Evolutionary conservation across 2,329 filamentous ascomycete species (phyloP), one percentile per base, ranked within the genome.

Genomic region (Dothistroma septosporum): DNA sequence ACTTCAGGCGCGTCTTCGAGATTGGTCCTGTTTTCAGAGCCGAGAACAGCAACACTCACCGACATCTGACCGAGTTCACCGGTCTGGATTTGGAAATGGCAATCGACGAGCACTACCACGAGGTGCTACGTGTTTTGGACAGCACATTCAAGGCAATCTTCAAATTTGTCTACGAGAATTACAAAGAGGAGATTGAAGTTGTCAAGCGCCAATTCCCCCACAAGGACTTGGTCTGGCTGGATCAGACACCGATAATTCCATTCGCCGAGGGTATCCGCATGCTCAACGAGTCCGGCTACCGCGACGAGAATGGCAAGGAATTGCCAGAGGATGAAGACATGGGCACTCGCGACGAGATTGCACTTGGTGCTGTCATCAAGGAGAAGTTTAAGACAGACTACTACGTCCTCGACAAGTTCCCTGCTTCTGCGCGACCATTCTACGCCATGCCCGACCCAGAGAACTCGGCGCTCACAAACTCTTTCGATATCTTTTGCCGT

Each of bases 331-430:
- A 89, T 32, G 91, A 96, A 72, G 92, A 97, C 73, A 79, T 97
- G 24, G 86, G 87, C 50, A 97, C 92, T 0, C 83, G 89, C 21
- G 91, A 94, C 61, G 92, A 97, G 77, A 92, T 95, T 24, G 87
- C 90, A 14, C 83, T 97, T 0, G 92, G 93, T 10, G 82, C 90
- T 70, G 79, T 97, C 16, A 86, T 97, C 70, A 93, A 90, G 76
- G 85, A 95, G 72, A 92, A 92, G 77, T 94, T 89, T 70, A 82
- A 85, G 58, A 95, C 92, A 0, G 92, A 97, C 70, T 96, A 95
- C 78, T 97, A 94, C 76, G 88, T 97, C 64, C 83, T 97, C 46
- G 92, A 97, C 82, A 96, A 95, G 72, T 97, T 97, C 79, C 92
- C 92, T 0, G 80, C 85, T 22, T 87, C 86, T 7, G 92, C 90